Base-by-base conservation (phyloP, 495 filamentous ascomycete species). In the Delitschia confertaspora region DNA sequence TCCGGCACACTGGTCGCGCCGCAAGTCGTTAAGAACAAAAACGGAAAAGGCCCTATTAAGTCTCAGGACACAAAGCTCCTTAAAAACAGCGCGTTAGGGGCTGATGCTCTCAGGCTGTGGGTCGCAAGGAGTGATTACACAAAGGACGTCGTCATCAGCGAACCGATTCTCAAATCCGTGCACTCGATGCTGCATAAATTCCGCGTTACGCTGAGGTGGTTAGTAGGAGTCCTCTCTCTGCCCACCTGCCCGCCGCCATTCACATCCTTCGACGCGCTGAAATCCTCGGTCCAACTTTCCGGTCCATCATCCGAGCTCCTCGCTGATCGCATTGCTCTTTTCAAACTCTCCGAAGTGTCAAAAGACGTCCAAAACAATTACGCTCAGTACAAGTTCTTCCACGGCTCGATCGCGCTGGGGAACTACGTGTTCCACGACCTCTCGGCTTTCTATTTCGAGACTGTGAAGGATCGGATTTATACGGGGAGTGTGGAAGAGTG, bases 31-130 rank as follows among this genome's bases (percentile, higher is more conserved):
- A 74, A 74, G 43, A 64, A 55, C 23, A 70, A 70, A 44, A 73
- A 77, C 49, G 63, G 68, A 41, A 75, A 76, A 35, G 65, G 68
- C 7, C 63, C 59, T 16, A 70, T 65, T 47, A 69, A 72, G 24
- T 17, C 40, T 4, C 60, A 75, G 60, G 29, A 45, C 11, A 31
- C 11, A 1, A 14, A 42, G n/a, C n/a, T n/a, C n/a, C n/a, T n/a
- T 57, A 59, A 3, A 3, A 34, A 23, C 9, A 9, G 30, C 34
- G 67, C 69, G 4, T 65, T 82, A 53, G 86, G 85, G 5, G 73
- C 85, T 2, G 88, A 95, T 67, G 87, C 82, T 16, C 71, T 96
- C n/a, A 78, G 91, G 14, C 62, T 96, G 29, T 99, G 91, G 91
- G 88, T 74, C 27, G 88, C 88, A 3, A 83, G 78, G 56, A 84